Base-by-base conservation (phyloP, 768 basidiomycete genomes). In the Pilatotrama ljubarskyi region DNA sequence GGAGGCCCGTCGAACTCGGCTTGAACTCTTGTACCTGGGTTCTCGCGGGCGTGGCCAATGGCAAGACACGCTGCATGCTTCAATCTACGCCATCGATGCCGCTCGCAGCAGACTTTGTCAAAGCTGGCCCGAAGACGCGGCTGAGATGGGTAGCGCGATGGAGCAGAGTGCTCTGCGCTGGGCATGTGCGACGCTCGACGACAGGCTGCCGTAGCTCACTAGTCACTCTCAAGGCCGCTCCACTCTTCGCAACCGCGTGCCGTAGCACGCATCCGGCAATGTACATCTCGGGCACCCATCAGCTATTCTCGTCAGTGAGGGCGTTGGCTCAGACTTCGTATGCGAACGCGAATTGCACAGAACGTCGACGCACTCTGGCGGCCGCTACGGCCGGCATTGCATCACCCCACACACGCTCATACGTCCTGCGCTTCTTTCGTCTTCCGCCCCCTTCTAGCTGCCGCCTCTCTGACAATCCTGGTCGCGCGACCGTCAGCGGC, bases 121-220 rank as follows among this genome's bases (percentile, higher is more conserved):
- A 32, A 10, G 4, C 29, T 32, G 29, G 4, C 29, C 43, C 43
- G n/a, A 5, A 44, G 20, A n/a, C 10, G 13, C 14, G 24, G 44
- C 44, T 5, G 20, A 47, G 47, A 57, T 32, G 47, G 55, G 55
- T 49, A 36, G 55, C 47, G 55, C 55, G 42, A 38, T 57, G 55
- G 55, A 49, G 55, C 47, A 14, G 26, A 14, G 14, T 57, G 47
- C 47, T 49, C 55, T 57, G 37, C 40, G 47, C 46, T 49, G 25
- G 3, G 14, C 35, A 47, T 20, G 44, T 11, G 25, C 15, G 25
- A n/a, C 25, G 51, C 51, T 42, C 38, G 37, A 5, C 40, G 38
- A 8, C 22, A 25, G 38, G 40, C 26, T 29, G 48, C 29, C 29
- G 43, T 44, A 44, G 43, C 43, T n/a, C 48, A 32, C 3, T n/a